Evolutionary conservation across 345 rosid species (phyloP).

Genomic region (Hibiscus mutabilis): DNA sequence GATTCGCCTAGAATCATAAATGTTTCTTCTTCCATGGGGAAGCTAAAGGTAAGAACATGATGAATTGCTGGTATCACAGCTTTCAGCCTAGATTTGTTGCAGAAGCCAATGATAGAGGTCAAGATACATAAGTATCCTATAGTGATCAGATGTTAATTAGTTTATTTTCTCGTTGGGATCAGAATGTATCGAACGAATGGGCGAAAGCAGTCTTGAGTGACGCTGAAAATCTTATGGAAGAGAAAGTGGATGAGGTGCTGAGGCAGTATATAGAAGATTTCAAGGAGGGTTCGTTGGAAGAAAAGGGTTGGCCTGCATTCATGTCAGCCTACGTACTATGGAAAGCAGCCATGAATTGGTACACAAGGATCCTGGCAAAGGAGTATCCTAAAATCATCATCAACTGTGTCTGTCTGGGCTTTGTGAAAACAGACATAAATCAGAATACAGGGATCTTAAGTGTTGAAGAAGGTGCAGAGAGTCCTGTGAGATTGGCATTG

Average conservation of each 20-base stretch:
- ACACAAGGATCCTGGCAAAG: constrained; percentile 25
- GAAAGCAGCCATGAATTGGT: constrained; percentile 17
- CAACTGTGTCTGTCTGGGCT: constrained; percentile 29
- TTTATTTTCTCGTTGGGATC: neutral
- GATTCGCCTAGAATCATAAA: neutral
- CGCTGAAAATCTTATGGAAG: constrained; percentile 25
- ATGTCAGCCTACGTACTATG: neutral
- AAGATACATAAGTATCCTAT: neutral
- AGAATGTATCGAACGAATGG: constrained; percentile 26
- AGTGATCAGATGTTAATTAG: neutral
- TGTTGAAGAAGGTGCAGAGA: neutral
- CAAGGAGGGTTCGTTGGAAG: constrained; percentile 18
- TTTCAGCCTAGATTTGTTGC: too few relatives aligned
- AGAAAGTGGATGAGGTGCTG: constrained; percentile 25
- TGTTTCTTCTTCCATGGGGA: neutral
- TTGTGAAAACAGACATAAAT: neutral
- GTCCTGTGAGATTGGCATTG: neutral
- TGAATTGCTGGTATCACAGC: too few relatives aligned
- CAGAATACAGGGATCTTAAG: too few relatives aligned
- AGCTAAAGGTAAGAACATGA: neutral
- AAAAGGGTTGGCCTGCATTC: constrained; percentile 19
- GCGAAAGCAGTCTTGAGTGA: constrained; percentile 16
- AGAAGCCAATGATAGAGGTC: too few relatives aligned
- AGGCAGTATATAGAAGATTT: constrained; percentile 22
- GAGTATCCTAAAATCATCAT: constrained; percentile 12